Evolutionary conservation across 805 yeast species (phyloP), one percentile per base, ranked within the genome.

Genomic region (Debaryomyces hansenii): DNA sequence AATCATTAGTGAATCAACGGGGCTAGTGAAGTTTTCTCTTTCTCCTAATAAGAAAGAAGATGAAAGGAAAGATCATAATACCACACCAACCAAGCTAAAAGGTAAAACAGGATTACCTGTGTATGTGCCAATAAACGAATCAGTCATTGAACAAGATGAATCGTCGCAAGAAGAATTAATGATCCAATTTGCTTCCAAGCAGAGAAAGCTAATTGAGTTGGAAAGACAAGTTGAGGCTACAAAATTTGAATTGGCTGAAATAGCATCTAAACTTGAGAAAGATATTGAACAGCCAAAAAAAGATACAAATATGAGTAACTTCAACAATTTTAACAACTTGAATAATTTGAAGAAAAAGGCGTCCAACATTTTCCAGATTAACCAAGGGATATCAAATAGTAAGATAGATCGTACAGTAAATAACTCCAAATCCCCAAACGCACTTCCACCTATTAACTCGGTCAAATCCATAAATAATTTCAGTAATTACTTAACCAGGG

Each of bases 1-100:
- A 47, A 57, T 77, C 10, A 63, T 75, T 11, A 77, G 82, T 52
- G 78, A 75, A 49, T 64, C 76, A 5, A 79, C 83, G 0, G 84
- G 84, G 0, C 56, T 79, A 32, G 77, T 68, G 14, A 78, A 75
- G 50, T 75, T 78, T 52, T 62, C 75, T 0, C 46, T 74, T 20
- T 51, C 57, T 9, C 53, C 54, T 10, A 39, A 29, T 20, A 53
- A 44, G 27, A 27, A 21, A 14, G 34, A 31, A n/a, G 14, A 12
- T 6, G 34, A 31, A 31, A 8, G 3, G 6, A 31, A 31, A 14
- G 4, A 11, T 7, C 16, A 9, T n/a, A 14, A 5, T 6, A 14
- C 6, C 8, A 31, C 16, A 31, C 29, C 45, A 8, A 21, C 46
- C 11, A 31, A 20, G 16, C 38, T 46, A 8, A 40, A 39, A 31